Evolutionary conservation across 345 rosid genomes (phyloP), one percentile per base, ranked within the genome.

Genomic region (Dovyalis caffra): DNA sequence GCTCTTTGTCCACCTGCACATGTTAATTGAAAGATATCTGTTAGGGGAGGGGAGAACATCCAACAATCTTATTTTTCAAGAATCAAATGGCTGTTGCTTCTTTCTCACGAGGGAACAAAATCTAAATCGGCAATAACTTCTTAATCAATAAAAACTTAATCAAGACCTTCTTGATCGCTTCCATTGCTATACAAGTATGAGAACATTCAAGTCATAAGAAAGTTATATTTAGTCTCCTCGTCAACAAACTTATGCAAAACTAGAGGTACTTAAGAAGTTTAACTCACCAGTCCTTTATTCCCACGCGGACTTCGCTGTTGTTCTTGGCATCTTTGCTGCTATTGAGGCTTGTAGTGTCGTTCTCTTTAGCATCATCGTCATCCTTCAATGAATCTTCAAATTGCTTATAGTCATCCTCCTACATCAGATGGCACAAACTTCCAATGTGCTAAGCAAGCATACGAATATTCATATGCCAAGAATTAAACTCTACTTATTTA

Each of bases 1-100:
- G 88, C 98, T 92, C 91, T 88, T 92, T 0, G 87, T 91, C 98
- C 97, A 92, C 98, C 98, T 94, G 89, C 87, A 38, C 74, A 80
- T 6, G 51, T 33, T 18, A 10, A 58, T 23, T 14, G 12, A 75
- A 57, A 12, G 6, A 60, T 0, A 15, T 26, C 18, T 8, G 18
- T 53, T 21, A 14, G 23, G 25, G 1, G 0, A 10, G 58, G 25
- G 16, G 58, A 53, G 21, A 53, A 53, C 58, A 20, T 18, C 6
- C 1, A 2, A 53, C n/a, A 16, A n/a, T 23, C 61, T n/a, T 56
- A 23, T 56, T 23, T 56, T 56, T 2, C 20, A 16, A 53, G n/a
- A 53, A 53, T 53, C 58, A n/a, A 53, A 53, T 16, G 15, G 15
- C 49, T 18, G 0, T 18, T 43, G 49, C 15, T 43, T 43, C 47